A percentile compares a stretch with the other conserved stretches of the same genome.
Conservation (phyloP, 345 rosid species). For the Eucalyptus pauciflora region DNA sequence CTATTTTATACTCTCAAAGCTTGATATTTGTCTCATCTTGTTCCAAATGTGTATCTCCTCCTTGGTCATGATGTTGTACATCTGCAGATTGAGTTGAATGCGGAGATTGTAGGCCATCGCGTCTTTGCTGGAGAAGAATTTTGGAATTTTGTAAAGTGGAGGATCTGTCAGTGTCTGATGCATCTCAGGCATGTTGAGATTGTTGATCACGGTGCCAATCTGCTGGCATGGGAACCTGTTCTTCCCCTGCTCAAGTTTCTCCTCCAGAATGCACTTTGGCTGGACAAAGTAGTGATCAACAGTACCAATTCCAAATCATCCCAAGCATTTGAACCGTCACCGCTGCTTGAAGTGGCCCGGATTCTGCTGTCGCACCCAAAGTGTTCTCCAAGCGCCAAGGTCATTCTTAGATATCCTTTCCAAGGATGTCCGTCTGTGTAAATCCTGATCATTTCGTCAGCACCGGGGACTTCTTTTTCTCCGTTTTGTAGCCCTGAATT, state of each 20-base stretch:
- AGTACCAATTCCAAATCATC: not conserved
- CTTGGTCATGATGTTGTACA: not conserved
- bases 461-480: no score
- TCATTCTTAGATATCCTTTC: not conserved
- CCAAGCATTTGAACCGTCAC: not conserved
- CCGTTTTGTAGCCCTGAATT: no score
- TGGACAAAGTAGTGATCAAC: not conserved
- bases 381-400: not conserved
- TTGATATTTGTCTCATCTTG: not conserved
- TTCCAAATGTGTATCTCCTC: not conserved
- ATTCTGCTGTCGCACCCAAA: not conserved
- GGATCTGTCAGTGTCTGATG: not conserved
- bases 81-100: not conserved
- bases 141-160: not conserved
- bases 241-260: not conserved
- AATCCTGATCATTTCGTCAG: no score
- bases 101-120: fast-evolving
- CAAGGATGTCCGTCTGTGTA: no score
- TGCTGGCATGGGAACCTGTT: not conserved
- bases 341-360: not conserved
- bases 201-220: not conserved
- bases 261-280: not conserved
- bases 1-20: not conserved
- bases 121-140: not conserved
- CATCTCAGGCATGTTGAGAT: not conserved